These are phyloP conservation scores for Penicillium cinerascens DNA, from an alignment of 495 filamentous ascomycete genomes.

Conservation along the genomic window DNA sequence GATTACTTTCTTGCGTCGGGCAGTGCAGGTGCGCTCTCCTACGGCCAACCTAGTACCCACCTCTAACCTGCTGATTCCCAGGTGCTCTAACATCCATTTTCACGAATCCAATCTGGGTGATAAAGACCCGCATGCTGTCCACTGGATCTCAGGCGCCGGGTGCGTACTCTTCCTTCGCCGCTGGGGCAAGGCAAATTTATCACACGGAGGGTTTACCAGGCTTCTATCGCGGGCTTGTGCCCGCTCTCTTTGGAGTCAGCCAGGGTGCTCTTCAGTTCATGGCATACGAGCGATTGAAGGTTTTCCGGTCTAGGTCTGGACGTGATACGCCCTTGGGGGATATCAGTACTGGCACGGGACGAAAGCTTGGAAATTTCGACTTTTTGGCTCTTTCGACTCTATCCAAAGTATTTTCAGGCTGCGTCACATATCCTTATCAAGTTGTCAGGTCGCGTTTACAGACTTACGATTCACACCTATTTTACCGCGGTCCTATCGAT, in stretches of 20 bases:
- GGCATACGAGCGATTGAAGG: slow-evolving; percentile 86
- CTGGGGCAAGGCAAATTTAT: slow-evolving; percentile 63
- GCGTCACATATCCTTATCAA: slow-evolving; percentile 89
- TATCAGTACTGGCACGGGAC: slow-evolving; percentile 3
- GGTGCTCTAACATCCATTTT: slow-evolving; percentile 68
- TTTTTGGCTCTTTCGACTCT: slow-evolving; percentile 71
- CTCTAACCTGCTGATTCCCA: slow-evolving; percentile 11
- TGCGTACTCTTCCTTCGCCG: slow-evolving; percentile 73
- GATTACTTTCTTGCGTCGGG: slow-evolving; percentile 86
- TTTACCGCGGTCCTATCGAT: slow-evolving; percentile 68
- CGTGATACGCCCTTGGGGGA: neutral
- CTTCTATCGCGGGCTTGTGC: slow-evolving; percentile 79
- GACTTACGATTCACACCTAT: slow-evolving; percentile 66
- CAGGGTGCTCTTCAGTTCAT: slow-evolving; percentile 96
- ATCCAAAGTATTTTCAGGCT: slow-evolving; percentile 85
- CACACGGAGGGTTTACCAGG: slow-evolving; percentile 67
- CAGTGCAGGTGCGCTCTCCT: slow-evolving; percentile 53
- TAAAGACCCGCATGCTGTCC: slow-evolving; percentile 96
- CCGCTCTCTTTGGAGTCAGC: slow-evolving; percentile 83
- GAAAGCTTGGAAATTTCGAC: slow-evolving; percentile 66
- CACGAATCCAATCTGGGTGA: slow-evolving; percentile 97
- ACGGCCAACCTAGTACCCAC: neutral
- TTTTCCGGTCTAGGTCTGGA: slow-evolving; percentile 38
- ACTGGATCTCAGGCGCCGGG: slow-evolving; percentile 67
- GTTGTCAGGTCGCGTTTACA: slow-evolving; percentile 85